phyloP scores from a whole-genome alignment of 176 grass and related monocot genomes.

The Oropetium thomaeum region DNA sequence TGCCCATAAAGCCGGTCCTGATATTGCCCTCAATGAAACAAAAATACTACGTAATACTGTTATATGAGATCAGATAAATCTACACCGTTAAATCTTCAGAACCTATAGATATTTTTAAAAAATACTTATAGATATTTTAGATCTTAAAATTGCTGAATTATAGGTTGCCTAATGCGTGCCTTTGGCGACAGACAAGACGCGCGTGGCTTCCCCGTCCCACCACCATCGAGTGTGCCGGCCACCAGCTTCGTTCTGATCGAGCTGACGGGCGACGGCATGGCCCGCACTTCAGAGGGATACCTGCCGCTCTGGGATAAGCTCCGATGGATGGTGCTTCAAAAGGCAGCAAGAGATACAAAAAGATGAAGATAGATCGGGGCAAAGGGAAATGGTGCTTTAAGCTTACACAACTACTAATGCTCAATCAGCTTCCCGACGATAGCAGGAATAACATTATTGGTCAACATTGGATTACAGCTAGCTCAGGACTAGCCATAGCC shows the following conservation, averaged over 20 bases:
- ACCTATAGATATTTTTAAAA: too few relatives aligned
- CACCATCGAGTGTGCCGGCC: slow-evolving; percentile 30
- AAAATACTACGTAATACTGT: too few relatives aligned
- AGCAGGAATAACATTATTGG: neutral
- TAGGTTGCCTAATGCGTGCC: neutral
- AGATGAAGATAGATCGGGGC: too few relatives aligned
- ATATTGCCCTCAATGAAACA: too few relatives aligned
- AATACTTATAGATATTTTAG: too few relatives aligned
- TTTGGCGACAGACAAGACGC: neutral
- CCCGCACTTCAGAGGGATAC: neutral
- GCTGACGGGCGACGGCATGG: neutral
- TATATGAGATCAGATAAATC: too few relatives aligned
- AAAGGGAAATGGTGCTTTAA: neutral
- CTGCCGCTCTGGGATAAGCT: slow-evolving; percentile 29
- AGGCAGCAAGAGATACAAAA: slow-evolving; percentile 1
- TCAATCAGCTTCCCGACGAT: neutral
- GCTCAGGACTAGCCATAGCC: neutral
- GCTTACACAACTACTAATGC: neutral
- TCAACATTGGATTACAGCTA: neutral
- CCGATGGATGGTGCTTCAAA: neutral
- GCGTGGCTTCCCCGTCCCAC: slow-evolving; percentile 3
- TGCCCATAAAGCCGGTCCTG: too few relatives aligned
- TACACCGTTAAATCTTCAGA: too few relatives aligned
- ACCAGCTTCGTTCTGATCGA: neutral
- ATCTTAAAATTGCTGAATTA: too few relatives aligned